Conservation (phyloP, 2,329 filamentous ascomycete genomes). For the Penicillium paneum region DNA sequence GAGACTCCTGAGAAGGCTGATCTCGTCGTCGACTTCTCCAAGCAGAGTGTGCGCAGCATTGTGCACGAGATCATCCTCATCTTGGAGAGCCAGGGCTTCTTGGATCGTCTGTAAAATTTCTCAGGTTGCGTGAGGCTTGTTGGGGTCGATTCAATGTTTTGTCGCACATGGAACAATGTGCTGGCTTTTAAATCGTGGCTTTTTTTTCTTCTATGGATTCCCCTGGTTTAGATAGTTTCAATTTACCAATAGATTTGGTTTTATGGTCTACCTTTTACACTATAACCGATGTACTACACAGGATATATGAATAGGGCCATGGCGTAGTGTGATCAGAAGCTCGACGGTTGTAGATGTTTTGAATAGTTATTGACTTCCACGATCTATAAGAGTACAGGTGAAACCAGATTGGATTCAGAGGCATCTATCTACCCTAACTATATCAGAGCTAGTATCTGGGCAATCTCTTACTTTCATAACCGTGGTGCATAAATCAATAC, state of each 20-base stretch:
- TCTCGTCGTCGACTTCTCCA: conserved; percentile 78
- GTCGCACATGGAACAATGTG: conserved; percentile 19
- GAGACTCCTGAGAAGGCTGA: conserved; percentile 79
- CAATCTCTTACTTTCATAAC: conserved; percentile 10
- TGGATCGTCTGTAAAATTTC: conserved; percentile 59
- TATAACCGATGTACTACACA: not conserved
- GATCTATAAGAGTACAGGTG: too few species aligned
- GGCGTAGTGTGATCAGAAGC: not conserved
- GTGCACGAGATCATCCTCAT: conserved; percentile 96
- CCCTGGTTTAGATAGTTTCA: conserved; percentile 20
- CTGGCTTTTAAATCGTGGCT: conserved; percentile 18
- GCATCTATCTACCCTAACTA: conserved; percentile 6
- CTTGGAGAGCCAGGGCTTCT: conserved; percentile 81
- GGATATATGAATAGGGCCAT: not conserved
- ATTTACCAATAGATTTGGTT: conserved; percentile 10
- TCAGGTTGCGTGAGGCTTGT: conserved; percentile 11
- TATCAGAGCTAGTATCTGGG: conserved; percentile 1
- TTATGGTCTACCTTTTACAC: not conserved
- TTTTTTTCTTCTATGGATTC: conserved; percentile 22
- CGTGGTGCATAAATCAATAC: conserved; percentile 8
- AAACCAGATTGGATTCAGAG: conserved; percentile 15
- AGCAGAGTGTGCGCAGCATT: conserved; percentile 83
- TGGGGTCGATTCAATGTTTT: conserved; percentile 16
- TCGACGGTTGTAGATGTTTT: not conserved
- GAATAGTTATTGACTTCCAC: too few species aligned